These are phyloP conservation scores for Taxawa tesnikishii DNA, from an alignment of 2,329 filamentous ascomycete species.

Conservation along the genomic window DNA sequence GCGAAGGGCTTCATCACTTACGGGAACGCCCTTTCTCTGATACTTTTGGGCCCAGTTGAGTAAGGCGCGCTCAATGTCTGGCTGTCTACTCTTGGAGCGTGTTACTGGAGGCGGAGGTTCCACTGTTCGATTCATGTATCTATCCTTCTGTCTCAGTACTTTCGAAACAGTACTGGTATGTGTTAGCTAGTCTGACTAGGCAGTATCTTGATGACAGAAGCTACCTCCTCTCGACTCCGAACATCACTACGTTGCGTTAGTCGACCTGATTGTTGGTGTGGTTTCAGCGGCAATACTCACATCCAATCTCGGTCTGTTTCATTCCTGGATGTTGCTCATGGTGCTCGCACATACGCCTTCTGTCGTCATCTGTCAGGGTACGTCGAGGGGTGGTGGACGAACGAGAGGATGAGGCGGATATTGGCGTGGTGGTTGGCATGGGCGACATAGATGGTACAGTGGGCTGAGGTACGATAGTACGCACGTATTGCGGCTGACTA, in stretches of 20 bases:
- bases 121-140: constrained; percentile 75
- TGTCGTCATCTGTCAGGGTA: constrained; percentile 83
- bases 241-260: constrained; percentile 48
- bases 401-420: constrained; percentile 33
- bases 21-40: constrained; percentile 58
- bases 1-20: constrained; percentile 71
- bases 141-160: constrained; percentile 85
- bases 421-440: constrained; percentile 40
- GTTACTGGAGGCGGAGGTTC: constrained; percentile 70
- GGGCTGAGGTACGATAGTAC: constrained; percentile 48
- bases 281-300: constrained; percentile 45
- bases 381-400: constrained; percentile 31
- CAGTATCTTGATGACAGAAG: constrained; percentile 2
- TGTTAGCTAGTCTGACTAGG: constrained; percentile 9
- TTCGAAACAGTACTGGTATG: constrained; percentile 86
- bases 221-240: constrained; percentile 96
- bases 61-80: constrained; percentile 84
- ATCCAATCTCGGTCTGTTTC: constrained; percentile 93
- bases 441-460: constrained; percentile 31
- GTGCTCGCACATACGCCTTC: constrained; percentile 86
- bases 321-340: constrained; percentile 79
- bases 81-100: constrained; percentile 70
- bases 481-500: constrained; percentile 51
- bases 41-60: constrained; percentile 78
- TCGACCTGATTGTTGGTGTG: too few relatives aligned